These are phyloP conservation scores for Yamadazyma philogaea DNA, from an alignment of 805 yeast species.

Conservation along the genomic window DNA sequence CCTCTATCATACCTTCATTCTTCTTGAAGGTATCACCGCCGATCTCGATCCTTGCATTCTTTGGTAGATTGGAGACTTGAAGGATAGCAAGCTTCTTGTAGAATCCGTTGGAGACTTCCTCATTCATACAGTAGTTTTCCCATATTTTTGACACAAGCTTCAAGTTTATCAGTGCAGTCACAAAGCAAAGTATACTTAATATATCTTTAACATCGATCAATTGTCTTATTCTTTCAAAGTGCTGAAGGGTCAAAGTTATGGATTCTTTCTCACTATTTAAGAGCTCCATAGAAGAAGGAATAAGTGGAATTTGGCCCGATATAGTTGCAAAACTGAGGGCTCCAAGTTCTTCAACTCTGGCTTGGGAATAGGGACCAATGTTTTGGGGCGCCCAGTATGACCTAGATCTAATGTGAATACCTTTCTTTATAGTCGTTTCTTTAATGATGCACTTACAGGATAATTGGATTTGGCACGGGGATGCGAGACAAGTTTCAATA, in stretches of 20 bases:
- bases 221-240: slow-evolving; percentile 60
- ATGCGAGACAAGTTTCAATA: slow-evolving; percentile 56
- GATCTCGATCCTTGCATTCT: slow-evolving; percentile 70
- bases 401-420: slow-evolving; percentile 87
- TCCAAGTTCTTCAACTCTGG: slow-evolving; percentile 45
- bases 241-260: slow-evolving; percentile 60
- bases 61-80: slow-evolving; percentile 58
- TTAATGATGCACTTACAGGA: slow-evolving; percentile 53
- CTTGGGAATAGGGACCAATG: slow-evolving; percentile 96
- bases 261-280: slow-evolving; percentile 32
- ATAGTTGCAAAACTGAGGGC: slow-evolving; percentile 51
- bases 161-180: slow-evolving; percentile 35
- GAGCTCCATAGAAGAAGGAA: slow-evolving; percentile 68
- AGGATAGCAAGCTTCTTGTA: slow-evolving; percentile 45
- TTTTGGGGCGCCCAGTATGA: slow-evolving; percentile 99
- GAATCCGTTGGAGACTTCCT: slow-evolving; percentile 18
- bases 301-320: slow-evolving; percentile 89
- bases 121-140: slow-evolving; percentile 34
- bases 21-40: slow-evolving; percentile 53
- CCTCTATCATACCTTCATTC: slow-evolving; percentile 41
- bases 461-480: slow-evolving; percentile 42
- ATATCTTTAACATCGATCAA: slow-evolving; percentile 48
- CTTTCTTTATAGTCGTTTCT: slow-evolving; percentile 43
- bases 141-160: slow-evolving; percentile 40
- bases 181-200: slow-evolving; percentile 53